A percentile compares a stretch with the other conserved stretches of the same genome.
phyloP scores from a whole-genome alignment of 805 yeast species.

The Ogataea minuta region DNA sequence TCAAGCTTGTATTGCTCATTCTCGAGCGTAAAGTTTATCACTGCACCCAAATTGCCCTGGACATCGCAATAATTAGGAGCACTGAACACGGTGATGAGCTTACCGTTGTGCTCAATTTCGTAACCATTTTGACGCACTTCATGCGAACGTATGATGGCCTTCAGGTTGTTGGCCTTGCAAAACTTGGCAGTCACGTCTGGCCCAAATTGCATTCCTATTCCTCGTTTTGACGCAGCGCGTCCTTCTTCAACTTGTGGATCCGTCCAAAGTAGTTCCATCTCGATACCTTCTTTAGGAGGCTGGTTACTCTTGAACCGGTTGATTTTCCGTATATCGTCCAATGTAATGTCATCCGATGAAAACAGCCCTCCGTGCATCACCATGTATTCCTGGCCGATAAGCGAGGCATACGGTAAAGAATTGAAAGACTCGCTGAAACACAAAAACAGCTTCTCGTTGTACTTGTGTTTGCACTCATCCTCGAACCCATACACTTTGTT shows the following conservation, averaged over 20 bases:
- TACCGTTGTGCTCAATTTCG: slow-evolving; percentile 81
- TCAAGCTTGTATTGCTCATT: slow-evolving; percentile 49
- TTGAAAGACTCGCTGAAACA: slow-evolving; percentile 86
- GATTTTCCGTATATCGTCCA: slow-evolving; percentile 71
- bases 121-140: slow-evolving; percentile 94
- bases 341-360: slow-evolving; percentile 66
- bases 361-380: slow-evolving; percentile 97
- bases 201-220: slow-evolving; percentile 95
- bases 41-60: slow-evolving; percentile 89
- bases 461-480: slow-evolving; percentile 92
- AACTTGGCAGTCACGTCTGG: slow-evolving; percentile 87
- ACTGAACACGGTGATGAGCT: slow-evolving; percentile 88
- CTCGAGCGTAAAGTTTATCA: slow-evolving; percentile 61
- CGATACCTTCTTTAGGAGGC: slow-evolving; percentile 88
- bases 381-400: slow-evolving; percentile 73
- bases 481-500: slow-evolving; percentile 94
- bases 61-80: slow-evolving; percentile 98
- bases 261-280: slow-evolving; percentile 97
- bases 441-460: slow-evolving; percentile 72
- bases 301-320: slow-evolving; percentile 67
- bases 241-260: slow-evolving; percentile 86
- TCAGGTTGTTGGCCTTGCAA: slow-evolving; percentile 66
- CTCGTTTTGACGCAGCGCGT: slow-evolving; percentile 85
- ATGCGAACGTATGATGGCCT: slow-evolving; percentile 87
- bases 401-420: slow-evolving; percentile 79